These are phyloP conservation scores for Candida tunisiensis DNA, from an alignment of 1,139 yeast species.

Conservation along the genomic window DNA sequence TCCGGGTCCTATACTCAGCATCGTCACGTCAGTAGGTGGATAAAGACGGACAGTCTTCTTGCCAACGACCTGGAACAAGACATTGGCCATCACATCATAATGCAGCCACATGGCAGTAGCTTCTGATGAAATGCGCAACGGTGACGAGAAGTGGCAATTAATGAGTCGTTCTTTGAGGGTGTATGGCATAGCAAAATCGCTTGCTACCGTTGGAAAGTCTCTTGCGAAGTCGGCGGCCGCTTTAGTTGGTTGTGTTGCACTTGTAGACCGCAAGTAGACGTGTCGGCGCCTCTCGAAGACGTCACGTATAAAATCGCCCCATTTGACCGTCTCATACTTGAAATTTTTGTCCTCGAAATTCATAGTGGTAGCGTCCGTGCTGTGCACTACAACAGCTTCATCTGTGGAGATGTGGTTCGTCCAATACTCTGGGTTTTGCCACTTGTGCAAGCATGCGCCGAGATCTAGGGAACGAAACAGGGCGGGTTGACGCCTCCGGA, in stretches of 20 bases:
- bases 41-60: slow-evolving; percentile 17
- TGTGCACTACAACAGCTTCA: slow-evolving; percentile 15
- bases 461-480: slow-evolving; percentile 9
- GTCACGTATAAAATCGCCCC: slow-evolving; percentile 12
- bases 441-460: slow-evolving; percentile 12
- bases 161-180: slow-evolving; percentile 6
- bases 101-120: slow-evolving; percentile 22
- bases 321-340: slow-evolving; percentile 13
- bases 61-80: slow-evolving; percentile 21
- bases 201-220: slow-evolving; percentile 16
- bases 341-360: slow-evolving; percentile 20
- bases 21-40: slow-evolving; percentile 18
- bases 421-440: slow-evolving; percentile 18
- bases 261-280: slow-evolving; percentile 17
- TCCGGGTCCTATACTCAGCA: slow-evolving; percentile 17
- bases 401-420: slow-evolving; percentile 12
- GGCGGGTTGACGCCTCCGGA: slow-evolving; percentile 7
- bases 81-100: slow-evolving; percentile 22
- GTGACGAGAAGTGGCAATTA: slow-evolving; percentile 17
- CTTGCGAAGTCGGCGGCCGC: slow-evolving; percentile 14
- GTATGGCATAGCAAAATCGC: slow-evolving; percentile 19
- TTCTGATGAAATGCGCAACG: slow-evolving; percentile 18
- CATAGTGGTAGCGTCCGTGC: slow-evolving; percentile 10
- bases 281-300: slow-evolving; percentile 8
- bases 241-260: slow-evolving; percentile 14